Evolutionary conservation across 192 early-diverging fungal species (phyloP).

Genomic region (Entomortierella chlamydospora): DNA sequence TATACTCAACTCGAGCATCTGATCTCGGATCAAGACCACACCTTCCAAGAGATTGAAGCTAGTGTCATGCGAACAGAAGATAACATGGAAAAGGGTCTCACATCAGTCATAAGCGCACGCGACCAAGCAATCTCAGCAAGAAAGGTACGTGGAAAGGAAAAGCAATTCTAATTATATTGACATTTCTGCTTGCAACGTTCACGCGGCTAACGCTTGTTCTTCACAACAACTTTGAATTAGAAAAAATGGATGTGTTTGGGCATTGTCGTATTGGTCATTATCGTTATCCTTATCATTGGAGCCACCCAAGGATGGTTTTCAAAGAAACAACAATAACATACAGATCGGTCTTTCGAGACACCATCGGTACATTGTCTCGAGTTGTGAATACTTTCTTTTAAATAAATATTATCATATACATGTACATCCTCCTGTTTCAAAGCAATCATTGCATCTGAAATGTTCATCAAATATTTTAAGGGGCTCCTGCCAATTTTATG

Average conservation of each 20-base stretch:
- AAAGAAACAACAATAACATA: background rate
- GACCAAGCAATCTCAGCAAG: conserved; percentile 21
- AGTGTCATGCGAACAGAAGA: conserved; percentile 25
- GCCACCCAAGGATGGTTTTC: conserved; percentile 40
- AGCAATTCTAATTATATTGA: background rate
- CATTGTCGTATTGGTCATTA: conserved; percentile 24
- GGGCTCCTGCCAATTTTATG: background rate
- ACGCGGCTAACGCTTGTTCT: too few relatives aligned
- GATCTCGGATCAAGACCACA: conserved; percentile 39
- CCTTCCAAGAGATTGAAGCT: conserved; percentile 38
- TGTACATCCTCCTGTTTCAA: too few relatives aligned
- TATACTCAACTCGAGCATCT: conserved; percentile 40
- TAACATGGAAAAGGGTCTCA: conserved; percentile 36
- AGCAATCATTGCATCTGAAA: too few relatives aligned
- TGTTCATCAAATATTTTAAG: too few relatives aligned
- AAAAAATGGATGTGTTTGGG: conserved; percentile 41
- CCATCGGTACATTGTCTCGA: too few relatives aligned
- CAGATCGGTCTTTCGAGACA: background rate
- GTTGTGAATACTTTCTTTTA: too few relatives aligned
- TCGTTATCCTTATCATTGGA: conserved; percentile 39
- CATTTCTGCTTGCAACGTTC: background rate
- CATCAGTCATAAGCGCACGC: conserved; percentile 7
- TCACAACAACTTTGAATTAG: conserved; percentile 2
- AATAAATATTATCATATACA: too few relatives aligned
- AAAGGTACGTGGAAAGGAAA: conserved; percentile 13